A percentile compares a stretch with the other conserved stretches of the same genome.
These are phyloP conservation scores for Hammondia hammondi DNA, from an alignment of 169 alveolate genomes.

Conservation along the genomic window DNA sequence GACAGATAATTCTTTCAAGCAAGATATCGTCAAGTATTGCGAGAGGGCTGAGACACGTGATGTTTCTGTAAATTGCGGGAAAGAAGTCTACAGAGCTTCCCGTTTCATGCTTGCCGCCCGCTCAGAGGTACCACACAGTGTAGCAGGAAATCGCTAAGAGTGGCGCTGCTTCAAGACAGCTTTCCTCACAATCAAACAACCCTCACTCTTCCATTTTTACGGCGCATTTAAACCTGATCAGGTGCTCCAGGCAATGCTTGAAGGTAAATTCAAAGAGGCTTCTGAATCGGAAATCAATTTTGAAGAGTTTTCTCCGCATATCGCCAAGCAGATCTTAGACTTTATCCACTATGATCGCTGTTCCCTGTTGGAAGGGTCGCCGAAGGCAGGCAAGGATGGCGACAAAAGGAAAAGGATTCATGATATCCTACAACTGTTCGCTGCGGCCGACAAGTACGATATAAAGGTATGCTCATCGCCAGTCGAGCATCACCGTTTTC, in stretches of 20 bases:
- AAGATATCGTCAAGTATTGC: slow-evolving; percentile 28
- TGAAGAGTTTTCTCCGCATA: slow-evolving; percentile 51
- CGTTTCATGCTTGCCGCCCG: slow-evolving; percentile 44
- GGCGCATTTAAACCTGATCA: background rate
- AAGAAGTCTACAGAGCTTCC: slow-evolving; percentile 11
- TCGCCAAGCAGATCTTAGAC: slow-evolving; percentile 59
- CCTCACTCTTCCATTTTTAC: background rate
- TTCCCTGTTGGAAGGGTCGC: slow-evolving; percentile 32
- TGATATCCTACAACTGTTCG: slow-evolving; percentile 46
- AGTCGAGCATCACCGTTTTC: background rate
- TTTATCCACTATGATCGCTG: slow-evolving; percentile 65
- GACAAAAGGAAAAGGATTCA: background rate
- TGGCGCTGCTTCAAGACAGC: background rate
- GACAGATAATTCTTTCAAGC: background rate
- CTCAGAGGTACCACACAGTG: background rate
- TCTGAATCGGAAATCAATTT: slow-evolving; percentile 53
- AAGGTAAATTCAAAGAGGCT: slow-evolving; percentile 62
- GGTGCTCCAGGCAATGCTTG: slow-evolving; percentile 66
- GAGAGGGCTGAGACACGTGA: slow-evolving; percentile 28
- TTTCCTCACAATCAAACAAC: background rate
- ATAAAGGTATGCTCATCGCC: slow-evolving; percentile 36
- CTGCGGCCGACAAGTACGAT: slow-evolving; percentile 70
- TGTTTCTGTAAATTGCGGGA: slow-evolving; percentile 3
- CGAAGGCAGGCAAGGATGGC: slow-evolving; percentile 33
- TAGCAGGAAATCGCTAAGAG: too few species aligned